These are phyloP conservation scores for Tephrocybe sp. DNA, from an alignment of 768 basidiomycete species.

Conservation along the genomic window DNA sequence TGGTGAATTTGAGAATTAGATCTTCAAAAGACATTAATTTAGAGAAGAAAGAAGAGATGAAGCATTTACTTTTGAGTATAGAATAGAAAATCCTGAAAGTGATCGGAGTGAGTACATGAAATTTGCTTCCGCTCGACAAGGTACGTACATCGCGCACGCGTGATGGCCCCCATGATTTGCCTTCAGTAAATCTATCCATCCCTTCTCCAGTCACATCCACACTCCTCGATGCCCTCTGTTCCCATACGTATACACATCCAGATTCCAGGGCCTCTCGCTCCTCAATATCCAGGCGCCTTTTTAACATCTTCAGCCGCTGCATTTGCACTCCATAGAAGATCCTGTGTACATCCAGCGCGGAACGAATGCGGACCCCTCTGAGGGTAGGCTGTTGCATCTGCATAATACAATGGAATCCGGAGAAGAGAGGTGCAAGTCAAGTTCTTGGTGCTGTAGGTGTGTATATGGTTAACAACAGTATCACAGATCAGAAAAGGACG, in stretches of 20 bases:
- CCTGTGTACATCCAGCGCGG: slow-evolving; percentile 74
- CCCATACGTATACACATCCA: slow-evolving; percentile 66
- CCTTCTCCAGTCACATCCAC: slow-evolving; percentile 75
- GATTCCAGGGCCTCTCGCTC: slow-evolving; percentile 59
- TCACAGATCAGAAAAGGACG: slow-evolving; percentile 6
- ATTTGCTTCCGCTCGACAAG: slow-evolving; percentile 10
- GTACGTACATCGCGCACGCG: slow-evolving; percentile 73
- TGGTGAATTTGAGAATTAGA: slow-evolving; percentile 39
- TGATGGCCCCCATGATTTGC: slow-evolving; percentile 79
- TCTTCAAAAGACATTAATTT: slow-evolving; percentile 9
- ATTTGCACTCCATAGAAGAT: slow-evolving; percentile 73
- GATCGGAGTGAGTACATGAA: slow-evolving; percentile 12
- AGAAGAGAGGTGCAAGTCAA: neutral
- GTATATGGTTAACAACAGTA: neutral
- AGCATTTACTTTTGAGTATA: slow-evolving; percentile 73
- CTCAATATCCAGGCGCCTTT: slow-evolving; percentile 73
- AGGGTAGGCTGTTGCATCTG: slow-evolving; percentile 76
- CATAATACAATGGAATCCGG: slow-evolving; percentile 14
- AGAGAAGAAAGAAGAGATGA: slow-evolving; percentile 24
- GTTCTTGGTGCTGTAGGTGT: neutral
- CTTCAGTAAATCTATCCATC: slow-evolving; percentile 85
- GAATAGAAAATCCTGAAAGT: slow-evolving; percentile 74
- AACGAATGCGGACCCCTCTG: slow-evolving; percentile 69
- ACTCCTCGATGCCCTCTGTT: slow-evolving; percentile 64
- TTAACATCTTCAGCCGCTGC: slow-evolving; percentile 67